Base-by-base conservation (phyloP, 2,329 filamentous ascomycete species). In the Rugonectria rugulosa region DNA sequence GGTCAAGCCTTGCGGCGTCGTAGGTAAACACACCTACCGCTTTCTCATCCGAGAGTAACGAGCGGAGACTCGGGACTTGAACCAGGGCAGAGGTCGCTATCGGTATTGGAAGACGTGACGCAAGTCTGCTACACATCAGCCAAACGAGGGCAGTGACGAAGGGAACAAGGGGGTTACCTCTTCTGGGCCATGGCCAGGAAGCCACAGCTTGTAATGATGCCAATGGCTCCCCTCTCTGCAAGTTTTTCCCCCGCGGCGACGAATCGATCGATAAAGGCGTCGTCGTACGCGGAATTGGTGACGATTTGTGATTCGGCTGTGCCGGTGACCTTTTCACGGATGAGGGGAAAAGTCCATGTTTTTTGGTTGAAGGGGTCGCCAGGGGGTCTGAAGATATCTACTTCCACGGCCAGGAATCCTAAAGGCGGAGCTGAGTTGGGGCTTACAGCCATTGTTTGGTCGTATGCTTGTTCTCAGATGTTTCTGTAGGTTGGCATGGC, bases 151-250 rank as follows among this genome's bases (percentile, higher is more conserved):
- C n/a, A n/a, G n/a, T 14, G 8, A 4, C 1, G 8, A n/a, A 6
- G 10, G 15, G 8, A 7, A 6, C n/a, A n/a, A 32, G 10, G 14
- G 2, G 56, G 58, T 46, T 57, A 73, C 72, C 61, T 59, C 6
- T 61, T 59, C 43, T 75, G 73, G 1, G 70, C 70, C 64, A 73
- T 68, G 15, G 73, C 73, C 6, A 75, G 61, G 47, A 76, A 76
- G 2, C 74, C 74, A 45, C 74, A 76, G 61, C 73, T 75, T 2
- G 74, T 75, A 27, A 75, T 70, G 41, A 75, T 70, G 20, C 73
- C 73, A 3, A 75, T 66, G 17, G 67, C 66, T 1, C 74, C 74
- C 38, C 65, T 61, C 10, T 71, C 62, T 5, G 68, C 68, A 2
- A 76, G 65, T 29, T 58, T 70, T 42, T 65, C 45, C 3, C 72